A percentile compares a stretch with the other conserved stretches of the same genome.
These are phyloP conservation scores for Ustilago xerochloae DNA, from an alignment of 1,284 basidiomycete species.

Conservation along the genomic window DNA sequence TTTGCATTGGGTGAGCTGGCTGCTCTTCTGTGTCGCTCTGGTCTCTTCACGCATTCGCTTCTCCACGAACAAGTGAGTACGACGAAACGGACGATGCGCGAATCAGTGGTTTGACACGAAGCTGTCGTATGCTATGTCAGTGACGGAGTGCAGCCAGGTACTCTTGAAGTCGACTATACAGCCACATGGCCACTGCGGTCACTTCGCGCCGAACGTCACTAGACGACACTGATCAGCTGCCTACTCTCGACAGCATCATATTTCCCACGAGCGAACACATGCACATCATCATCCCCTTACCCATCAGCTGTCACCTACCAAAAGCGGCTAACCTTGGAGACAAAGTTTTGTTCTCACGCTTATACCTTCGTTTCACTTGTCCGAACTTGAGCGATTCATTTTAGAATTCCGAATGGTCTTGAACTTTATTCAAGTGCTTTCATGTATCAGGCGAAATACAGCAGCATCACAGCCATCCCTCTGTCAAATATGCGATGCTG, in stretches of 20 bases:
- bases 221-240: not conserved
- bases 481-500: no score
- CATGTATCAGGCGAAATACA: not conserved
- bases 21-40: no score
- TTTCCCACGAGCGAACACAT: constrained; percentile 2
- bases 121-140: not conserved
- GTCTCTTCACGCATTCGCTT: no score
- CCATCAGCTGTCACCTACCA: not conserved
- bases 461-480: no score
- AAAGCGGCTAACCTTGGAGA: not conserved
- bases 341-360: constrained; percentile 3
- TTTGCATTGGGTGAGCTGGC: no score
- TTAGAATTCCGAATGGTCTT: not conserved
- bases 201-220: not conserved
- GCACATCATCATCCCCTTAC: not conserved
- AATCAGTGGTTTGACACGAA: no score
- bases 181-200: not conserved
- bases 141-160: not conserved
- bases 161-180: not conserved
- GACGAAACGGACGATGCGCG: not conserved
- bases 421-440: not conserved
- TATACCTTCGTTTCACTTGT: not conserved
- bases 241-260: not conserved
- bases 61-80: not conserved
- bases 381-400: not conserved